These are phyloP conservation scores for Setaria viridis DNA, from an alignment of 202 grass and related monocot species.

Conservation along the genomic window DNA sequence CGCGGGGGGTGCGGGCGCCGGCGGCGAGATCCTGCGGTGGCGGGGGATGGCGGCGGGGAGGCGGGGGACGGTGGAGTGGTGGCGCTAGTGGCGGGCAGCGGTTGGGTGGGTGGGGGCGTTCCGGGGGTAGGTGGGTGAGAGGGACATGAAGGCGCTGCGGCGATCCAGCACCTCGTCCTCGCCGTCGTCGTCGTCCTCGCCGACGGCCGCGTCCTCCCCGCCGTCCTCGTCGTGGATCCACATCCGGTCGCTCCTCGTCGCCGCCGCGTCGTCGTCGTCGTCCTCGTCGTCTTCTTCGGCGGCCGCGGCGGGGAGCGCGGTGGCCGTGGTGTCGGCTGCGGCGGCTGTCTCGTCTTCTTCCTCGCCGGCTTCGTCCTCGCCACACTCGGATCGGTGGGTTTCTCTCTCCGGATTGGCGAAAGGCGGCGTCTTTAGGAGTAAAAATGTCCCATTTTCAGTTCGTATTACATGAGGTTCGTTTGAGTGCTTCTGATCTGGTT, in stretches of 20 bases:
- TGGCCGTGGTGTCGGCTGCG: slow-evolving; percentile 54
- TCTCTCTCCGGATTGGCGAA: slow-evolving; percentile 23
- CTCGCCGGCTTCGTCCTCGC: slow-evolving; percentile 61
- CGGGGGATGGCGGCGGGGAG: slow-evolving; percentile 37
- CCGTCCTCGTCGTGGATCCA: slow-evolving; percentile 82
- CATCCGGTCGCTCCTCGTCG: slow-evolving; percentile 72
- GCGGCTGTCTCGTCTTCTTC: slow-evolving; percentile 47
- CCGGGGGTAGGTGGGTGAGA: slow-evolving; percentile 47
- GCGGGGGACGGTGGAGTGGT: slow-evolving; percentile 36
- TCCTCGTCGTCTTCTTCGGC: slow-evolving; percentile 48
- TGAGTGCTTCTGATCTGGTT: slow-evolving; percentile 44
- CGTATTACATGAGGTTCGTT: neutral
- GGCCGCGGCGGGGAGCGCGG: slow-evolving; percentile 47
- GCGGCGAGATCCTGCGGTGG: slow-evolving; percentile 58
- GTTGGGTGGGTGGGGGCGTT: slow-evolving; percentile 27
- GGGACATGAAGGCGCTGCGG: slow-evolving; percentile 69
- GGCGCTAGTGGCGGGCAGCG: slow-evolving; percentile 40
- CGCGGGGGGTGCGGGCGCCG: slow-evolving; percentile 32
- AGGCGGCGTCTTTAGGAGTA: slow-evolving; percentile 30
- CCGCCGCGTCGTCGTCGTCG: slow-evolving; percentile 61
- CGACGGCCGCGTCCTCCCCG: slow-evolving; percentile 63
- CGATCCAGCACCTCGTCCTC: slow-evolving; percentile 69
- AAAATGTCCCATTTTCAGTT: slow-evolving; percentile 43
- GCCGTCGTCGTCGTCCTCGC: slow-evolving; percentile 63
- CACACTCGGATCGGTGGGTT: slow-evolving; percentile 83